phyloP scores from a whole-genome alignment of 2,329 filamentous ascomycete genomes.

The Corynespora cassiicola region DNA sequence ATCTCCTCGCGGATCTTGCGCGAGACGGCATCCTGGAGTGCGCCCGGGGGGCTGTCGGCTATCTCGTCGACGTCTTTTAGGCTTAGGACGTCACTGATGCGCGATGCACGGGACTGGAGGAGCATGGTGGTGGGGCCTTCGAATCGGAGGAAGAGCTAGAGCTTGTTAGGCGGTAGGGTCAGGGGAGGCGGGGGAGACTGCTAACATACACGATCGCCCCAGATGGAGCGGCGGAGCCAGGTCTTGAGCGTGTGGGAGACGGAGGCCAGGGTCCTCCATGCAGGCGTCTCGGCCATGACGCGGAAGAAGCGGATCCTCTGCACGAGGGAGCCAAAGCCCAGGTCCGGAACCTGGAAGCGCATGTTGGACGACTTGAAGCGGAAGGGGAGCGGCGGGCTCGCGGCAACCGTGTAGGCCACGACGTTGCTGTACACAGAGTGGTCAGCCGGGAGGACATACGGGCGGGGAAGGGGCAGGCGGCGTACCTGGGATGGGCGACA shows the following conservation, averaged over 20 bases:
- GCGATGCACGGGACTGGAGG: constrained; percentile 83
- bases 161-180: constrained; percentile 15
- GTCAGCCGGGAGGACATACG: no score
- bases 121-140: constrained; percentile 85
- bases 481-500: constrained; percentile 78
- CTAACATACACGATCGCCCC: constrained; percentile 79
- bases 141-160: constrained; percentile 83
- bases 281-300: constrained; percentile 72
- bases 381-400: constrained; percentile 79
- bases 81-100: constrained; percentile 79
- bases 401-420: constrained; percentile 83
- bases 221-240: constrained; percentile 80
- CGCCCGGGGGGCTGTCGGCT: constrained; percentile 79
- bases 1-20: constrained; percentile 45
- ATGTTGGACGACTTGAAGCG: constrained; percentile 80
- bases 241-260: constrained; percentile 75
- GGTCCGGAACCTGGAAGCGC: constrained; percentile 76
- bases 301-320: constrained; percentile 76
- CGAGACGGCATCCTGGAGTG: constrained; percentile 62
- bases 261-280: constrained; percentile 74
- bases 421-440: constrained; percentile 67
- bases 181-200: constrained; percentile 2
- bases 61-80: constrained; percentile 87
- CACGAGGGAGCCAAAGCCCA: constrained; percentile 68
- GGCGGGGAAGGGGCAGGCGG: not conserved